Evolutionary conservation across 257 asterid genomes (phyloP), one percentile per base, ranked within the genome.

Genomic region (Solanum chmielewskii): DNA sequence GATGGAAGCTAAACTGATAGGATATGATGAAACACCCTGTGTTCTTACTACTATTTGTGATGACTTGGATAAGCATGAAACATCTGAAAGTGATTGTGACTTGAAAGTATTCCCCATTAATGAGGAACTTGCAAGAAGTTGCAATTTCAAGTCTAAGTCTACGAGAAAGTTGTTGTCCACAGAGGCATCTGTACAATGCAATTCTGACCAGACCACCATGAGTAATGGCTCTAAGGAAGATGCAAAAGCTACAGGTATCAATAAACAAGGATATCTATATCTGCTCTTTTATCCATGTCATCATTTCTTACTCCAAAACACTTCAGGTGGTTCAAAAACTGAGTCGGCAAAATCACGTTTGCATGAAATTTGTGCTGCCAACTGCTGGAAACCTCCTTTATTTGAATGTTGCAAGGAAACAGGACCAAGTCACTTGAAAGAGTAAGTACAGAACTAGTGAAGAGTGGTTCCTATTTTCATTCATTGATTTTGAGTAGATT

Each of bases 371-470:
- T 97, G 99, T 66, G 91, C 95, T 80, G 94, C 94, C 74, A 95
- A 96, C 93, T 92, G 94, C 91, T 97, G 99, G 99, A 94, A 89
- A 88, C 97, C 94, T 14, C 99, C 99, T 31, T 44, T 68, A 62
- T 97, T 94, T 87, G 98, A 95, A 86, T 97, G 98, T 87, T 93
- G 89, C 86, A 74, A 89, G 75, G 98, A 93, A 90, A 83, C 90
- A 3, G 99, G 98, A 33, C 98, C 97, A 62, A 87, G 94, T 93
- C 98, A 96, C 93, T 90, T 91, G 81, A 96, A 85, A 90, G 94
- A 94, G 99, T 97, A 94, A 91, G 98, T 94, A 66, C 68, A 3
- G 18, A 80, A 78, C 64, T 45, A 78, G 66, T 78, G 31, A 76
- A 76, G 15, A 45, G 42, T 45, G 35, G 27, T 47, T 78, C 56